A percentile compares a stretch with the other conserved stretches of the same genome.
These are phyloP conservation scores for Chlorokybus atmophyticus DNA, from an alignment of 139 green algal species.

Conservation along the genomic window DNA sequence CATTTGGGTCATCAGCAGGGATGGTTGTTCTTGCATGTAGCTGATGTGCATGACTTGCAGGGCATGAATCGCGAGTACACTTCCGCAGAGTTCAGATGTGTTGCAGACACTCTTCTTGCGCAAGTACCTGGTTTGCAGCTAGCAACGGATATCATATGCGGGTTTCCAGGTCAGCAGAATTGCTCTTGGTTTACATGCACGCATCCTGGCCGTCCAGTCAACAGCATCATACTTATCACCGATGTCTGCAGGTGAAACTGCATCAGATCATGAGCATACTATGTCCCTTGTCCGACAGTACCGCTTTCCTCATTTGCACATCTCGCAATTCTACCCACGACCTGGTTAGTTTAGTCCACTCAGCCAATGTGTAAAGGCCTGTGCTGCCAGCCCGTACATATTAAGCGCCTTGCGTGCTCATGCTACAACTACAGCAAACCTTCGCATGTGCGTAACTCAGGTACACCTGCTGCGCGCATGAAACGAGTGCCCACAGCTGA, in stretches of 20 bases:
- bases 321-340: constrained; percentile 79
- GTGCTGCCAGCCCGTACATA: too few relatives aligned
- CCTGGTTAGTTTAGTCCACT: too few relatives aligned
- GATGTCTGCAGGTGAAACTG: constrained; percentile 49
- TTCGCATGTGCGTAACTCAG: too few relatives aligned
- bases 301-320: constrained; percentile 67
- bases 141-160: constrained; percentile 89
- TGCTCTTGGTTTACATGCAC: background rate
- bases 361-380: too few relatives aligned
- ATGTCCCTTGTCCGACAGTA: constrained; percentile 68
- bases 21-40: too few relatives aligned
- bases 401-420: too few relatives aligned
- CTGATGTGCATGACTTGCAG: background rate
- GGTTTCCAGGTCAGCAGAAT: constrained; percentile 29
- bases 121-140: constrained; percentile 58
- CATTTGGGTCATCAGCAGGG: too few relatives aligned
- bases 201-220: background rate
- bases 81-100: constrained; percentile 36
- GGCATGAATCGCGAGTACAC: constrained; percentile 90
- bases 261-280: constrained; percentile 58
- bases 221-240: constrained; percentile 3
- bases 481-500: constrained; percentile 40
- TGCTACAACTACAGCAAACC: too few relatives aligned
- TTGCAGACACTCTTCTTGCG: constrained; percentile 57
- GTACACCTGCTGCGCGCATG: constrained; percentile 83